Percentiles rank a stretch among this genome's conserved stretches.
phyloP scores from a whole-genome alignment of 345 rosid genomes.

The Hibiscus tridactylites region DNA sequence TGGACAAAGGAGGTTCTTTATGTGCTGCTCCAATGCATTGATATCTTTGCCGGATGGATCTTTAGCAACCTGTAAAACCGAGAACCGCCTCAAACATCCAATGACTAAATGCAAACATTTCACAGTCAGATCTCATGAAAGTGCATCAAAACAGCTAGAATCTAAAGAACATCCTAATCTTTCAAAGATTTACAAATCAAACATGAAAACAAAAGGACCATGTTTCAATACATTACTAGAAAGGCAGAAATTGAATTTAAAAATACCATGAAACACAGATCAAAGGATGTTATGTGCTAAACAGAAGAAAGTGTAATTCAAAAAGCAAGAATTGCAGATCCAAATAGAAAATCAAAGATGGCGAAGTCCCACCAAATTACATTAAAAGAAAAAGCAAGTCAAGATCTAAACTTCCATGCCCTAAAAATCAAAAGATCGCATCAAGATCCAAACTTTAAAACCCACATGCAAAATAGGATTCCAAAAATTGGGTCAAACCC shows the following conservation, averaged over 20 bases:
- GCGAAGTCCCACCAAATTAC: neutral
- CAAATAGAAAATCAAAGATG: neutral
- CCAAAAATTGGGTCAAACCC: neutral
- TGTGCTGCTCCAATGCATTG: constrained; percentile 88
- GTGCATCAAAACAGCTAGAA: neutral
- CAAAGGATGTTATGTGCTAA: neutral
- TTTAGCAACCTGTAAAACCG: constrained; percentile 58
- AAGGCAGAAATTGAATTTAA: no score
- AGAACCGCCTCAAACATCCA: neutral
- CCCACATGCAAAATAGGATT: neutral
- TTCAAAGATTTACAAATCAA: neutral
- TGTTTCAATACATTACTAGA: neutral
- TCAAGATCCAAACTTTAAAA: neutral
- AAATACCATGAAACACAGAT: neutral
- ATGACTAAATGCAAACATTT: neutral
- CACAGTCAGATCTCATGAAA: neutral
- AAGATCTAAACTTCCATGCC: neutral
- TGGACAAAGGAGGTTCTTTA: constrained; percentile 65
- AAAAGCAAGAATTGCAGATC: constrained; percentile 10
- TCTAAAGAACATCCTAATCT: neutral
- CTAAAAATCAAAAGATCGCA: neutral
- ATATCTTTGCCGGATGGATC: constrained; percentile 75
- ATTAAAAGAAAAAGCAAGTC: constrained; percentile 2
- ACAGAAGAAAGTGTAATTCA: neutral
- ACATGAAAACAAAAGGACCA: neutral